phyloP scores from a whole-genome alignment of 371 early-diverging fungal species.

The Syncephalastrum monosporum region DNA sequence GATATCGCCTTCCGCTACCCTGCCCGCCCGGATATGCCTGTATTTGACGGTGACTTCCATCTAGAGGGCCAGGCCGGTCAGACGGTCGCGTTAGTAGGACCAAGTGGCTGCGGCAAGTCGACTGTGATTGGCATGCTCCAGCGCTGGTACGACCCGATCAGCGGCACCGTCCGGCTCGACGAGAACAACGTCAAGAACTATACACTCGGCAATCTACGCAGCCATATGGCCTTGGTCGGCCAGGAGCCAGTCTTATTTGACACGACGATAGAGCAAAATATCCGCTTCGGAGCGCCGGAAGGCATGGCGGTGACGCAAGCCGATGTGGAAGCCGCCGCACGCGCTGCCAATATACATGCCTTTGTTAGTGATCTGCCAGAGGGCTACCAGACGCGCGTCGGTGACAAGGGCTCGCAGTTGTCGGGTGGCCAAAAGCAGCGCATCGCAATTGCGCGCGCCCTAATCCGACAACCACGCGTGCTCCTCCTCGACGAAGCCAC shows the following conservation, averaged over 20 bases:
- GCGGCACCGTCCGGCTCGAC: constrained; percentile 66
- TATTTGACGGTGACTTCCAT: constrained; percentile 75
- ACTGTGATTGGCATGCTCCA: constrained; percentile 81
- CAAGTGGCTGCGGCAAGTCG: constrained; percentile 64
- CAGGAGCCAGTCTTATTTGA: constrained; percentile 88
- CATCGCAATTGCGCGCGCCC: constrained; percentile 52
- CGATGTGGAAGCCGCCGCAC: constrained; percentile 58
- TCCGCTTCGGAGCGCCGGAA: constrained; percentile 63
- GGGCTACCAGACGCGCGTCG: constrained; percentile 78
- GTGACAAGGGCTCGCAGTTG: constrained; percentile 68
- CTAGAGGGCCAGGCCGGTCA: constrained; percentile 72
- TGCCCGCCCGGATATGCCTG: constrained; percentile 69
- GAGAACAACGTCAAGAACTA: constrained; percentile 63
- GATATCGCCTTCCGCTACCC: constrained; percentile 82
- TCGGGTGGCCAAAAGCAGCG: constrained; percentile 35
- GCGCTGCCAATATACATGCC: constrained; percentile 74
- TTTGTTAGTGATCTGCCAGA: constrained; percentile 66
- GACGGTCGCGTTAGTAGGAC: constrained; percentile 68
- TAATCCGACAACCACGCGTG: constrained; percentile 82
- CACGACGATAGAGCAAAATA: constrained; percentile 77
- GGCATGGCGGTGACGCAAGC: constrained; percentile 43
- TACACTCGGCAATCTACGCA: constrained; percentile 61
- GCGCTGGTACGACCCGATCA: constrained; percentile 79
- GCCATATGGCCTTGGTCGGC: constrained; percentile 77
- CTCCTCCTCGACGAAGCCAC: constrained; percentile 97